phyloP scores from a whole-genome alignment of 164 flowering plant genomes.

The Nymphaea colorata region DNA sequence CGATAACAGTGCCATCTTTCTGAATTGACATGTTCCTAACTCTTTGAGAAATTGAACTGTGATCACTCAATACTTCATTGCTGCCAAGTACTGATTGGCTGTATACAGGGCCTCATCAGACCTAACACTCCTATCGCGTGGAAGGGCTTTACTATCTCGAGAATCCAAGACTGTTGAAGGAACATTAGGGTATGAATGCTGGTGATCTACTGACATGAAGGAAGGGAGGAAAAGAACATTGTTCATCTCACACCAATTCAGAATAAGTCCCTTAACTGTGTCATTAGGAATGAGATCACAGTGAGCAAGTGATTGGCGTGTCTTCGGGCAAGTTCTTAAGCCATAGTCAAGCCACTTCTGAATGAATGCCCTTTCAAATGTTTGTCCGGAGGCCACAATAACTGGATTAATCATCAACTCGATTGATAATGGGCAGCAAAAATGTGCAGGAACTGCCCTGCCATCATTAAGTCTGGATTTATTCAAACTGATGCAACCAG shows the following conservation, averaged over 20 bases:
- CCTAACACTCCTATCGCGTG: neutral
- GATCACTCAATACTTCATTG: constrained; percentile 7
- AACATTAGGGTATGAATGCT: neutral
- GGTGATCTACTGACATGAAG: neutral
- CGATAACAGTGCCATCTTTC: constrained; percentile 25
- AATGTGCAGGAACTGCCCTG: constrained; percentile 48
- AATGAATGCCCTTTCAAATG: constrained; percentile 70
- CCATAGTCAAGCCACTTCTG: constrained; percentile 83
- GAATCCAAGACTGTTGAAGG: no score
- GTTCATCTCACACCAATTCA: constrained; percentile 70
- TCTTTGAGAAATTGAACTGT: constrained; percentile 16
- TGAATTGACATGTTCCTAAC: constrained; percentile 21
- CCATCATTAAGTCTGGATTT: constrained; percentile 27
- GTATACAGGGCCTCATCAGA: neutral
- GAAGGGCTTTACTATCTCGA: neutral
- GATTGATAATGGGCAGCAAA: constrained; percentile 72
- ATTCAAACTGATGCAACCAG: constrained; percentile 31
- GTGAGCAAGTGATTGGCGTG: constrained; percentile 51
- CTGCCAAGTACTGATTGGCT: neutral
- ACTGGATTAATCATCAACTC: constrained; percentile 89
- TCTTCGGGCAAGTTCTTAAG: constrained; percentile 56
- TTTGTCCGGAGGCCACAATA: constrained; percentile 87
- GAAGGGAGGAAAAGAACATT: constrained; percentile 4
- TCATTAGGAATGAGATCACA: constrained; percentile 72
- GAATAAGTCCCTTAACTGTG: constrained; percentile 73